These are phyloP conservation scores for Symbiotaphrina buchneri DNA, from an alignment of 495 filamentous ascomycete species.

Conservation along the genomic window DNA sequence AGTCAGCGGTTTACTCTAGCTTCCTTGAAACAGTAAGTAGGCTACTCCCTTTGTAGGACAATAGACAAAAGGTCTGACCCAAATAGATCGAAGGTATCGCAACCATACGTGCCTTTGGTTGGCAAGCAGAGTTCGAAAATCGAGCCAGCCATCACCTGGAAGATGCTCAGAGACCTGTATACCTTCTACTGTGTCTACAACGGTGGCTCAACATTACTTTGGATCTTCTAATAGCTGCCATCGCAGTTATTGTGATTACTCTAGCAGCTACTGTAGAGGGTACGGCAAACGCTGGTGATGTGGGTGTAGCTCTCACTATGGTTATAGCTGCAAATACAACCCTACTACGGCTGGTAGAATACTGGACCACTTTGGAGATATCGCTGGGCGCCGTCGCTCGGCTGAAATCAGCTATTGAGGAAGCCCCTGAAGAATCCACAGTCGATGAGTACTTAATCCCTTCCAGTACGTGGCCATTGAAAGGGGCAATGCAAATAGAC, in stretches of 20 bases:
- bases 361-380: not conserved
- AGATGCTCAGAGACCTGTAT: constrained; percentile 17
- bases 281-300: not conserved
- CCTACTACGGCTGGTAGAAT: not conserved
- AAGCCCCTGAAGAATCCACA: not conserved
- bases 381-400: not conserved
- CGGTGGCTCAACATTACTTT: constrained; percentile 17
- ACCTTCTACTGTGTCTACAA: constrained; percentile 21
- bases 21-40: constrained; percentile 31
- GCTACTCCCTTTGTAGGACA: too few species aligned
- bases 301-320: not conserved
- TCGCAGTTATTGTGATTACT: constrained; percentile 11
- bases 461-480: not conserved
- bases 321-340: not conserved
- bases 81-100: constrained; percentile 16
- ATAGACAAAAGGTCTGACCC: too few species aligned
- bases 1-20: constrained; percentile 32
- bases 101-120: constrained; percentile 24
- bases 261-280: not conserved
- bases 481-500: not conserved
- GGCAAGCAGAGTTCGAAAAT: constrained; percentile 9
- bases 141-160: constrained; percentile 11
- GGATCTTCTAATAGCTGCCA: constrained; percentile 14
- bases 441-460: not conserved
- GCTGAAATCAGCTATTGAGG: not conserved